A percentile compares a stretch with the other conserved stretches of the same genome.
phyloP scores from a whole-genome alignment of 805 yeast species.

The Jamesozyma spencerorum region DNA sequence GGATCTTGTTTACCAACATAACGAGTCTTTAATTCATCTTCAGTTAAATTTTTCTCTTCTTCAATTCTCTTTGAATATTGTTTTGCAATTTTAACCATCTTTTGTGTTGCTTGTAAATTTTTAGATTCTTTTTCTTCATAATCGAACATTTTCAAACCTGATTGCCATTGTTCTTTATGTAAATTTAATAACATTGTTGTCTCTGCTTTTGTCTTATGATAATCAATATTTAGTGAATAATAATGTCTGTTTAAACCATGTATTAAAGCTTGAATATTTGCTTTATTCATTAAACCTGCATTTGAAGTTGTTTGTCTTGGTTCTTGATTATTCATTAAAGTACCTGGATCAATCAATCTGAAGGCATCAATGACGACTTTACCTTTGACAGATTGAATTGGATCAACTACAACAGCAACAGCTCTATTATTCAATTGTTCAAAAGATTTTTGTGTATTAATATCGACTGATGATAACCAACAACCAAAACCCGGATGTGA shows the following conservation, averaged over 20 bases:
- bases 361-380: slow-evolving; percentile 98
- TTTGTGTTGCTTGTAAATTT: slow-evolving; percentile 62
- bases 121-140: slow-evolving; percentile 68
- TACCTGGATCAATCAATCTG: slow-evolving; percentile 79
- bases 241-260: slow-evolving; percentile 96
- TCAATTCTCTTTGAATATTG: slow-evolving; percentile 81
- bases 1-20: slow-evolving; percentile 99
- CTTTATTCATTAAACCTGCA: slow-evolving; percentile 89
- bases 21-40: slow-evolving; percentile 85
- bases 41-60: slow-evolving; percentile 83
- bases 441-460: slow-evolving; percentile 93
- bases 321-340: slow-evolving; percentile 91
- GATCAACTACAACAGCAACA: slow-evolving; percentile 97
- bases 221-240: slow-evolving; percentile 90
- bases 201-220: slow-evolving; percentile 84
- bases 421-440: slow-evolving; percentile 93
- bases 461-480: slow-evolving; percentile 97
- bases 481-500: slow-evolving; percentile 99
- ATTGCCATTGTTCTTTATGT: slow-evolving; percentile 93
- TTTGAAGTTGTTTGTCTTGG: slow-evolving; percentile 97
- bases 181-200: slow-evolving; percentile 88
- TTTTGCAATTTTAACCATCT: slow-evolving; percentile 82
- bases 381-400: slow-evolving; percentile 97
- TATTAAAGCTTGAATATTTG: slow-evolving; percentile 90
- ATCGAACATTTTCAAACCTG: slow-evolving; percentile 73